phyloP scores from a whole-genome alignment of 768 basidiomycete genomes.

The Termitomyces sp. region DNA sequence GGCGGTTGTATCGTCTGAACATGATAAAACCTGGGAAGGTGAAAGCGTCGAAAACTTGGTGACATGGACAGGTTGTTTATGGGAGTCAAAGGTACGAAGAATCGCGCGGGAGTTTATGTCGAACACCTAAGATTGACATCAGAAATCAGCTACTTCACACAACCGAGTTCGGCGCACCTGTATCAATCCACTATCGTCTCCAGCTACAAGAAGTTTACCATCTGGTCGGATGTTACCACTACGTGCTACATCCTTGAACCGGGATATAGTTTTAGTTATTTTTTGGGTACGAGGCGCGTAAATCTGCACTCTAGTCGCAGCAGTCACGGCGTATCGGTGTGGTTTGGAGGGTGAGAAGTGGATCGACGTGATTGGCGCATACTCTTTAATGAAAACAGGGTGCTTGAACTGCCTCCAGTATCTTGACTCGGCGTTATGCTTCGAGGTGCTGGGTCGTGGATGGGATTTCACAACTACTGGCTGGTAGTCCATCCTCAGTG shows the following conservation, averaged over 20 bases:
- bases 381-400: constrained; percentile 95
- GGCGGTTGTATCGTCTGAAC: constrained; percentile 94
- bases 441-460: constrained; percentile 47
- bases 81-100: constrained; percentile 85
- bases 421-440: constrained; percentile 70
- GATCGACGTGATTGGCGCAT: constrained; percentile 91
- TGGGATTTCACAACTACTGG: constrained; percentile 67
- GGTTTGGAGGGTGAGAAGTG: constrained; percentile 88
- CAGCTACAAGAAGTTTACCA: constrained; percentile 93
- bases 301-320: constrained; percentile 90
- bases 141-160: neutral
- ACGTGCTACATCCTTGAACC: constrained; percentile 95
- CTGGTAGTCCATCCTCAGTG: constrained; percentile 69
- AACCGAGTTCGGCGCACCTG: constrained; percentile 42
- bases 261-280: constrained; percentile 91
- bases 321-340: constrained; percentile 93
- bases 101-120: constrained; percentile 93
- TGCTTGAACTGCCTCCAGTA: constrained; percentile 87
- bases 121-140: constrained; percentile 59
- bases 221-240: constrained; percentile 87
- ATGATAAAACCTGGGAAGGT: constrained; percentile 85
- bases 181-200: constrained; percentile 90
- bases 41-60: constrained; percentile 84
- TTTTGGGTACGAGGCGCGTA: constrained; percentile 97
- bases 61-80: constrained; percentile 96